phyloP scores from a whole-genome alignment of 75 land plant species.

The Cupressus sempervirens region DNA sequence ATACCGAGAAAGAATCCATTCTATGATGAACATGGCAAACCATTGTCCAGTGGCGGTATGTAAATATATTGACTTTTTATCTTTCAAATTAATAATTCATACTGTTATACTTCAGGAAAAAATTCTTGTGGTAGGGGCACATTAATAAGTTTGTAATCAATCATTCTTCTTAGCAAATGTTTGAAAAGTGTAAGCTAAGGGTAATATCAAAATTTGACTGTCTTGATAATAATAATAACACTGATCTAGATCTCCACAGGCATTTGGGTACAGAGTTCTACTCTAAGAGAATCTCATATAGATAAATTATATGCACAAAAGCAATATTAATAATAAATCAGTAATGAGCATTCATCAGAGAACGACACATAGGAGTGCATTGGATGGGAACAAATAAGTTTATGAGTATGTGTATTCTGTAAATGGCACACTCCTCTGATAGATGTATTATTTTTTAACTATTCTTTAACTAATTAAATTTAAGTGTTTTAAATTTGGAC shows the following conservation, averaged over 20 bases:
- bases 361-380: no score
- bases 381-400: no score
- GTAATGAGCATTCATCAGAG: no score
- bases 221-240: neutral
- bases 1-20: slow-evolving; percentile 59
- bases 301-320: no score
- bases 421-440: no score
- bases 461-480: no score
- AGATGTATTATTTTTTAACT: no score
- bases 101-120: neutral
- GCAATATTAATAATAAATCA: no score
- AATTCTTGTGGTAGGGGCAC: neutral
- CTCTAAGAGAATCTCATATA: no score
- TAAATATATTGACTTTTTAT: neutral
- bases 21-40: slow-evolving; percentile 56
- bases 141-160: neutral
- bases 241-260: neutral
- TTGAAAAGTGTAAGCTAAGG: neutral
- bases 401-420: no score
- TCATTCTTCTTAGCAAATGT: neutral
- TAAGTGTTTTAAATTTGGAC: no score
- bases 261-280: no score
- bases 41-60: slow-evolving; percentile 40
- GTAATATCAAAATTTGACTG: neutral
- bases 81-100: neutral